Base-by-base conservation (phyloP, 139 green algal genomes). In the Penium margaritaceum region DNA sequence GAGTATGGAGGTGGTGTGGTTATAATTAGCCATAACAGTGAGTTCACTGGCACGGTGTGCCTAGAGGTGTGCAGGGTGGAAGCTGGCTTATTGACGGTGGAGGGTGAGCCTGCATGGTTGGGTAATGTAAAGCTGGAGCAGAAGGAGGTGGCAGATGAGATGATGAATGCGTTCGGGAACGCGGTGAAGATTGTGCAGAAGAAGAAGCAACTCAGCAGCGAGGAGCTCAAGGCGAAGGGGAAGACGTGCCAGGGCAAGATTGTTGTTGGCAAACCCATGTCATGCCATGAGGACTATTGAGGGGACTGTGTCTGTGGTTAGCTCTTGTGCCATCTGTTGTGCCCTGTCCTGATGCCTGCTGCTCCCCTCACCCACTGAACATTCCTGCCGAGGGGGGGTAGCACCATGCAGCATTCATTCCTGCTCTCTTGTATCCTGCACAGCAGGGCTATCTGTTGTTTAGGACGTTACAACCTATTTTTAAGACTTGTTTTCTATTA, bases 1-100 rank as follows among this genome's bases (percentile, higher is more conserved):
- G 79, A 81, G 1, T 93, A 84, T 64, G 75, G 85, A 32, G 88
- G 88, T 63, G 85, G 83, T 5, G 84, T 87, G 3, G 73, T 93
- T 6, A 85, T 92, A 71, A 90, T 91, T 63, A 84, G 62, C 9
- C 88, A 93, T 77, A 90, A 92, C 81, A 79, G 32, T 62, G 67
- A 75, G 29, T 75, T 75, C 14, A 75, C 44, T n/a, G 41, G 17
- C 3, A 44, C 43, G 3, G 14, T 75, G 34, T 75, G 67, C 14
- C 44, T 21, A 27, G 67, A 75, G 44, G 39, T 36, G 3, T 75
- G 67, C 44, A 35, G n/a, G 29, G 46, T 75, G 19, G 67, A 64
- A 17, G 46, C 44, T 43, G 67, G 67, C 7, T n/a, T 19, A 3
- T 5, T 75, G 19, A 61, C 67, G 5, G 4, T 15, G 21, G 30